These are phyloP conservation scores for Ilex aquifolium DNA, from an alignment of 257 asterid genomes.

Conservation along the genomic window DNA sequence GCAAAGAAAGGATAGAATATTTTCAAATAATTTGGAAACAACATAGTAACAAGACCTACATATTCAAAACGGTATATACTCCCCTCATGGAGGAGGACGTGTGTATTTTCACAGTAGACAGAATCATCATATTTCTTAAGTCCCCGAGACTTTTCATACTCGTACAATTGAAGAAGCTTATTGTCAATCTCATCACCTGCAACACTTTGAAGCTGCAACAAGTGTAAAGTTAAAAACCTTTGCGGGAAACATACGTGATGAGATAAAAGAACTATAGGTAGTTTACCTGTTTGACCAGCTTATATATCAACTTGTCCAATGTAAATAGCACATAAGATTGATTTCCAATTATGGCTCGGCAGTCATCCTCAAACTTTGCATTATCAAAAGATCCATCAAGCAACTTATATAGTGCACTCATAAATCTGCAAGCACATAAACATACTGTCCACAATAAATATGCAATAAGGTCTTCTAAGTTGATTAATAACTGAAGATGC, in stretches of 20 bases:
- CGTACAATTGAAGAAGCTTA: slow-evolving; percentile 39
- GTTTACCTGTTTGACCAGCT: slow-evolving; percentile 85
- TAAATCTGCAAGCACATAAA: slow-evolving; percentile 52
- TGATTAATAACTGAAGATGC: slow-evolving; percentile 10
- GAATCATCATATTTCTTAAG: slow-evolving; percentile 36
- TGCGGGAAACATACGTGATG: neutral
- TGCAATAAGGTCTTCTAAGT: neutral
- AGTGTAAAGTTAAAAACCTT: neutral
- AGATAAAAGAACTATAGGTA: neutral
- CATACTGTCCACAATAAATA: neutral
- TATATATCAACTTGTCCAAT: slow-evolving; percentile 85
- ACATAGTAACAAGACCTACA: slow-evolving; percentile 45
- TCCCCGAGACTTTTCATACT: slow-evolving; percentile 38
- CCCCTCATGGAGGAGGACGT: slow-evolving; percentile 50
- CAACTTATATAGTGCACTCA: slow-evolving; percentile 70
- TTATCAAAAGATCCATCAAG: slow-evolving; percentile 94
- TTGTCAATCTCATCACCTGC: slow-evolving; percentile 44
- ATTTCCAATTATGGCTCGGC: slow-evolving; percentile 87
- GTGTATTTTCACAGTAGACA: slow-evolving; percentile 46
- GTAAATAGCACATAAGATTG: slow-evolving; percentile 89
- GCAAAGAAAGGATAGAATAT: neutral
- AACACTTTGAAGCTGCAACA: slow-evolving; percentile 42
- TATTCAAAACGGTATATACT: slow-evolving; percentile 57
- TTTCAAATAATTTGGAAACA: neutral
- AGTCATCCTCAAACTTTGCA: slow-evolving; percentile 89